Conservation (phyloP, 2,329 filamentous ascomycete genomes). For the Scedosporium dehoogii region DNA sequence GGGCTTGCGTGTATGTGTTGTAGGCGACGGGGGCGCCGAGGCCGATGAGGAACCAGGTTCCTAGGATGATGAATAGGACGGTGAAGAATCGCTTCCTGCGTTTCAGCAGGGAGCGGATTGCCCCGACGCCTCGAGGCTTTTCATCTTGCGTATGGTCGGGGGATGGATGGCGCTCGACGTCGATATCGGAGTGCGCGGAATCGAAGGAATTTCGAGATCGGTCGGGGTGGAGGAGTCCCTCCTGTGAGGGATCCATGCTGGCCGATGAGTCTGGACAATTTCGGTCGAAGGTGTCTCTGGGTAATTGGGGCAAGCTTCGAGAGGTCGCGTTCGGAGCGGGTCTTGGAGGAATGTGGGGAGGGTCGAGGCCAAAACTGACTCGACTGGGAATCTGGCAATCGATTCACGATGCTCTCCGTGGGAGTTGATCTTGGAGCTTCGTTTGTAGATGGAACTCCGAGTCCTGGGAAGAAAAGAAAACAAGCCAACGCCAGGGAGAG, state of each 20-base stretch:
- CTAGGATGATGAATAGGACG: constrained; percentile 18
- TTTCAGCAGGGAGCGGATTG: neutral
- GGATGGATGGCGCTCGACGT: constrained; percentile 14
- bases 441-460: too few relatives aligned
- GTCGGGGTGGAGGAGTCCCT: constrained; percentile 18
- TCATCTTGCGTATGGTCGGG: neutral
- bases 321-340: too few relatives aligned
- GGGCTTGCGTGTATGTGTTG: constrained; percentile 36
- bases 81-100: neutral
- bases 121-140: neutral
- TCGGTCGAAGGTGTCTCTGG: too few relatives aligned
- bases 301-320: too few relatives aligned
- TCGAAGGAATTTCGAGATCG: constrained; percentile 16
- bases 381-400: too few relatives aligned
- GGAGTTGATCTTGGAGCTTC: too few relatives aligned
- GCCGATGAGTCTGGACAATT: neutral
- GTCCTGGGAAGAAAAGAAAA: too few relatives aligned
- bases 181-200: constrained; percentile 18
- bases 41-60: constrained; percentile 28
- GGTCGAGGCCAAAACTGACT: too few relatives aligned
- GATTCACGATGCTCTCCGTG: too few relatives aligned
- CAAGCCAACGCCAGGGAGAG: too few relatives aligned
- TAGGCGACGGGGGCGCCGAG: constrained; percentile 35
- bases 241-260: constrained; percentile 19
- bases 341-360: too few relatives aligned